Percentiles rank a stretch among this genome's conserved stretches.
Conservation (phyloP, 805 yeast species). For the Candida stauntonica region DNA sequence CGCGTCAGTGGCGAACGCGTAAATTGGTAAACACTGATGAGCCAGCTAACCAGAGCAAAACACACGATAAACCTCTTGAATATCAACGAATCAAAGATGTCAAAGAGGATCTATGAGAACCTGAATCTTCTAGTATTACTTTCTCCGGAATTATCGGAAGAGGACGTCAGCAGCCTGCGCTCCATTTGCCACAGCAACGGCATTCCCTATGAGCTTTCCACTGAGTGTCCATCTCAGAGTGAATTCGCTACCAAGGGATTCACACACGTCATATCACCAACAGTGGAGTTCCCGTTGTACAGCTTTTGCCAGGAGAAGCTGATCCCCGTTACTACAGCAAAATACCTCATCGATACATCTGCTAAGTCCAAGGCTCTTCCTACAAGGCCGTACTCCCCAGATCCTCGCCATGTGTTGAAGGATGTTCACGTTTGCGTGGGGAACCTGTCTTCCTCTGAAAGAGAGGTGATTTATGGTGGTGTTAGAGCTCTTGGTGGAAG, state of each 20-base stretch:
- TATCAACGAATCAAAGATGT: conserved; percentile 4
- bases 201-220: conserved; percentile 22
- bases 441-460: conserved; percentile 51
- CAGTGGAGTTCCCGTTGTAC: conserved; percentile 42
- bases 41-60: too few species aligned
- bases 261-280: conserved; percentile 50
- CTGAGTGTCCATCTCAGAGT: conserved; percentile 21
- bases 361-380: conserved; percentile 40
- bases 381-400: conserved; percentile 64
- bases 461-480: conserved; percentile 64
- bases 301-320: conserved; percentile 41
- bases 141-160: conserved; percentile 13
- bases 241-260: conserved; percentile 20
- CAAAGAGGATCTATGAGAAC: conserved; percentile 20
- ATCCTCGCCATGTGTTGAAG: conserved; percentile 60
- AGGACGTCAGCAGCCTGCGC: conserved; percentile 16
- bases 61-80: too few species aligned
- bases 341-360: conserved; percentile 55
- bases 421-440: conserved; percentile 59
- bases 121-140: conserved; percentile 21
- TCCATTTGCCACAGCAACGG: conserved; percentile 23
- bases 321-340: conserved; percentile 61
- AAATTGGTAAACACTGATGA: too few species aligned
- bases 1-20: not conserved
- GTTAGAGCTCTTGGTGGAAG: conserved; percentile 75